These are phyloP conservation scores for Apophysomyces elegans DNA, from an alignment of 371 early-diverging fungal genomes.

Conservation along the genomic window DNA sequence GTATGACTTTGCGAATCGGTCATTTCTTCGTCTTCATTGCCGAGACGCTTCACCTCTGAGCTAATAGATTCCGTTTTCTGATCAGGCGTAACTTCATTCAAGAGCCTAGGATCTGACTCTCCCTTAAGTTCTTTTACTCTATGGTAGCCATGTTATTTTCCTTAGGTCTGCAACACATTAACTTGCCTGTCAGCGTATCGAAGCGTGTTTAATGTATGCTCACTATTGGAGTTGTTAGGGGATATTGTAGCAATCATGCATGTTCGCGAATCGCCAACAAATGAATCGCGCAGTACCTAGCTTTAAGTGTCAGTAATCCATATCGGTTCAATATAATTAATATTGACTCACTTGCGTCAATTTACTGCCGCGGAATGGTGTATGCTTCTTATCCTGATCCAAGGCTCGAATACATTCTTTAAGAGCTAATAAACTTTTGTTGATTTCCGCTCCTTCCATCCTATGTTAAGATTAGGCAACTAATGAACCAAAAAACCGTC, in stretches of 20 bases:
- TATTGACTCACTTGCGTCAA: slow-evolving; percentile 82
- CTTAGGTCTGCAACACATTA: slow-evolving; percentile 30
- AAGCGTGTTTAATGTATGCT: slow-evolving; percentile 98
- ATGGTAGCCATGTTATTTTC: not conserved
- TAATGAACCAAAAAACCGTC: not conserved
- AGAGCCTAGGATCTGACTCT: slow-evolving; percentile 42
- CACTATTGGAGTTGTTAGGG: slow-evolving; percentile 90
- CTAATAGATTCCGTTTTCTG: not conserved
- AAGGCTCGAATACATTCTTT: slow-evolving; percentile 98
- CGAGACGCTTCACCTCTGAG: slow-evolving; percentile 1
- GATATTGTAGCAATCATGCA: slow-evolving; percentile 98
- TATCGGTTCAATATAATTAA: not conserved
- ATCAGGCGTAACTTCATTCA: slow-evolving; percentile 1
- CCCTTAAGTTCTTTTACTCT: slow-evolving; percentile 51
- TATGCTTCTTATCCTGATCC: slow-evolving; percentile 92
- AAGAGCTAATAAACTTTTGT: slow-evolving; percentile 95
- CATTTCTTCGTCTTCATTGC: not conserved
- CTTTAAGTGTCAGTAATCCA: not conserved
- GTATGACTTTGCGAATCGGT: slow-evolving; percentile 20
- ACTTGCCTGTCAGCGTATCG: slow-evolving; percentile 92
- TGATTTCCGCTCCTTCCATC: slow-evolving; percentile 99
- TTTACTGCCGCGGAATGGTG: slow-evolving; percentile 97
- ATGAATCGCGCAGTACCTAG: slow-evolving; percentile 93
- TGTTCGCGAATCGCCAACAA: slow-evolving; percentile 95
- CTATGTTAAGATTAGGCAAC: slow-evolving; percentile 28